phyloP scores from a whole-genome alignment of 192 early-diverging fungal genomes.

The Linnemannia elongata region DNA sequence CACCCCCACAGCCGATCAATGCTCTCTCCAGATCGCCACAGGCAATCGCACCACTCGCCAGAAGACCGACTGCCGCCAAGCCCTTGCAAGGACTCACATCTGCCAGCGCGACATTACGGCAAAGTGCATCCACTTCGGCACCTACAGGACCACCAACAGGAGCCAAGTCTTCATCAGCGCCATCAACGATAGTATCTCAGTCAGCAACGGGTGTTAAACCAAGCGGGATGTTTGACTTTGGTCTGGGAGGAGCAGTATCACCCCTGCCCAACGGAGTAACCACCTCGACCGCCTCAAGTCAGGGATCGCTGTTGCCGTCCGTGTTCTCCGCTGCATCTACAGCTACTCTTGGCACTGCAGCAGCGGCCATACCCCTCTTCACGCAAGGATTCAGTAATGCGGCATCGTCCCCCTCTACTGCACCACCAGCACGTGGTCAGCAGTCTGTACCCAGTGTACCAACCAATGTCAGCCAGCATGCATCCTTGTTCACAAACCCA shows the following conservation, averaged over 20 bases:
- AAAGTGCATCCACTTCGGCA: neutral
- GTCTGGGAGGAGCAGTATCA: neutral
- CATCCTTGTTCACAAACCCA: neutral
- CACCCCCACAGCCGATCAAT: slow-evolving; percentile 12
- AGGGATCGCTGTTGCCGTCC: neutral
- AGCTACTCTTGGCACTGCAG: neutral
- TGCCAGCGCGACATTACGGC: neutral
- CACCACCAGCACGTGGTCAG: neutral
- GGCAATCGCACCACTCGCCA: neutral
- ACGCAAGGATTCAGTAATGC: neutral
- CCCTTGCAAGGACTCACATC: neutral
- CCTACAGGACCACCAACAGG: neutral
- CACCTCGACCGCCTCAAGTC: neutral
- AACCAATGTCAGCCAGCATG: neutral
- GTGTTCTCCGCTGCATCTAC: neutral
- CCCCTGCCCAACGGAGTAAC: neutral
- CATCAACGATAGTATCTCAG: neutral
- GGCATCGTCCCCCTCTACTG: neutral
- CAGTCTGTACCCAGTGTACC: neutral
- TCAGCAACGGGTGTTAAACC: neutral
- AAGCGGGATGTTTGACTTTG: neutral
- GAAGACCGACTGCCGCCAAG: neutral
- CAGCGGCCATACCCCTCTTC: neutral
- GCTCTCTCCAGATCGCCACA: neutral
- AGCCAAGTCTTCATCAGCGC: neutral